phyloP scores from a whole-genome alignment of 1,139 yeast genomes.

The Pichia sp. region DNA sequence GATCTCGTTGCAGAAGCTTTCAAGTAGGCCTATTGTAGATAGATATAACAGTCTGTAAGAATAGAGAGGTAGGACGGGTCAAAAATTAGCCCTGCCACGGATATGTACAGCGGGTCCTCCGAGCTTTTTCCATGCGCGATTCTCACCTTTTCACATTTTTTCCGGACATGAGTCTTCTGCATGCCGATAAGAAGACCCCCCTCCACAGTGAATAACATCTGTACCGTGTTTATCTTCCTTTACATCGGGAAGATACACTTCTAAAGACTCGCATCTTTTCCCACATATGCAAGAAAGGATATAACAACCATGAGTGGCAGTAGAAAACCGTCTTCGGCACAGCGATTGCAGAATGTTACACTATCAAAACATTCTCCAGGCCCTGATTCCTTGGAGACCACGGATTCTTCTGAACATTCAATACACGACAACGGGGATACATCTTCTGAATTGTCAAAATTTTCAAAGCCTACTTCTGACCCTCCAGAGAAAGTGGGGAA shows the following conservation, averaged over 20 bases:
- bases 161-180: background rate
- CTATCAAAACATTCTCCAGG: constrained; percentile 9
- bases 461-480: background rate
- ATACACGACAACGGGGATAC: background rate
- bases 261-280: background rate
- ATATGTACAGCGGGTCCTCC: constrained; percentile 15
- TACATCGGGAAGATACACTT: background rate
- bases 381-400: constrained; percentile 8
- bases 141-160: background rate
- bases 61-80: background rate
- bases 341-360: constrained; percentile 8
- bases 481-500: background rate
- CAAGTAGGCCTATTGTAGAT: constrained; percentile 6
- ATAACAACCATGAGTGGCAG: constrained; percentile 3
- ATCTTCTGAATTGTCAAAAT: background rate
- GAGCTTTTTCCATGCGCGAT: background rate
- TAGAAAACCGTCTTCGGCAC: constrained; percentile 13
- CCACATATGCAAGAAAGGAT: background rate
- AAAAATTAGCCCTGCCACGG: constrained; percentile 11
- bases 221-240: background rate
- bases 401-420: background rate
- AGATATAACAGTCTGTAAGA: background rate
- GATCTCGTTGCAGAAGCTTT: constrained; percentile 34
- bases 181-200: background rate
- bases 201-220: background rate